A percentile compares a stretch with the other conserved stretches of the same genome.
Evolutionary conservation across 169 alveolate species (phyloP).

Genomic region (Plasmodium malariae): DNA sequence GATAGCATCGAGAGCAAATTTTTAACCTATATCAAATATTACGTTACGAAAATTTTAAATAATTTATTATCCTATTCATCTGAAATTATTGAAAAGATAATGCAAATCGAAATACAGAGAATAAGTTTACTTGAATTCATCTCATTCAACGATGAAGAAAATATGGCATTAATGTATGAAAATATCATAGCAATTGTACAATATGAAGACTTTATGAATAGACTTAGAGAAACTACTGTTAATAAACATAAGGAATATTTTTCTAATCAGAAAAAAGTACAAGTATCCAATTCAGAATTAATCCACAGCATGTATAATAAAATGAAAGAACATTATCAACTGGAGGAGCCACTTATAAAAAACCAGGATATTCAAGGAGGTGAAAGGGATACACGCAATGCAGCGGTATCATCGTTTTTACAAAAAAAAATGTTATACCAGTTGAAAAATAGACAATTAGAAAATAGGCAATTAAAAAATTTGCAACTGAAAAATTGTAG

Average conservation of each 20-base stretch:
- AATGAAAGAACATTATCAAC: too few species aligned
- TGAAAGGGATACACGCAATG: too few species aligned
- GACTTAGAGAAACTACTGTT: conserved; percentile 4
- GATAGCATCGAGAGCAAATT: conserved; percentile 56
- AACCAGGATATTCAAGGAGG: too few species aligned
- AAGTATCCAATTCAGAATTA: background rate
- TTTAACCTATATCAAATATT: conserved; percentile 48
- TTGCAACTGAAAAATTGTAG: too few species aligned
- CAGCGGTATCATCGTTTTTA: too few species aligned
- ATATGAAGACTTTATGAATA: conserved; percentile 45
- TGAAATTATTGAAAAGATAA: conserved; percentile 18
- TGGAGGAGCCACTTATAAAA: too few species aligned
- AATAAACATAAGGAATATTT: conserved; percentile 19
- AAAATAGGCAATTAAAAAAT: too few species aligned
- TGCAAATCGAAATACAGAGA: conserved; percentile 30
- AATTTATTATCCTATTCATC: conserved; percentile 40
- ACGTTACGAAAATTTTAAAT: conserved; percentile 40
- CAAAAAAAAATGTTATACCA: too few species aligned
- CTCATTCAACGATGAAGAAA: conserved; percentile 56
- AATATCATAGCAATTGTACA: conserved; percentile 44
- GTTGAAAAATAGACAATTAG: too few species aligned
- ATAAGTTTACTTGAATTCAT: conserved; percentile 37
- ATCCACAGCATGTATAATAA: conserved; percentile 29
- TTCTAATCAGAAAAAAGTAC: conserved; percentile 1
- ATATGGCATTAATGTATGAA: conserved; percentile 9